phyloP scores from a whole-genome alignment of 345 rosid genomes.

The Ricinus communis region DNA sequence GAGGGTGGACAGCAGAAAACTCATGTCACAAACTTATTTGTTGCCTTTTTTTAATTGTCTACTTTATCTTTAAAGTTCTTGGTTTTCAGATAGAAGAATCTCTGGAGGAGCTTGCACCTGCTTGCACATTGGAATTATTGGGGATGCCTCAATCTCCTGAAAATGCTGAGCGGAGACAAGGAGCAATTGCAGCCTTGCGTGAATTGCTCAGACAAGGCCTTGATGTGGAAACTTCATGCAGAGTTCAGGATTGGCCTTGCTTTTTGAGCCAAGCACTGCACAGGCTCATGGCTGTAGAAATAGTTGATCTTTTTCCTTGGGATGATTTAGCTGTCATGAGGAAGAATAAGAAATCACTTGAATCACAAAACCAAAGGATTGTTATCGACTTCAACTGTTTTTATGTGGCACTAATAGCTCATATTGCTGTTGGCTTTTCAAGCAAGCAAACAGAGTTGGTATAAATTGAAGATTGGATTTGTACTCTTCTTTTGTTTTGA shows the following conservation, averaged over 20 bases:
- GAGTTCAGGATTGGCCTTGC: conserved; percentile 86
- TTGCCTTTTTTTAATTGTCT: neutral
- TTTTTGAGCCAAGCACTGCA: conserved; percentile 74
- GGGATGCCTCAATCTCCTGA: conserved; percentile 80
- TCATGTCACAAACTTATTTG: neutral
- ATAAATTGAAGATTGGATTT: conserved; percentile 28
- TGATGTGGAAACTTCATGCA: conserved; percentile 78
- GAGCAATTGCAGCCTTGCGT: conserved; percentile 87
- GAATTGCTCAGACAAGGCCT: conserved; percentile 93
- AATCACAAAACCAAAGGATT: conserved; percentile 89
- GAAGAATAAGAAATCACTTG: conserved; percentile 88
- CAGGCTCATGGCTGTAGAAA: conserved; percentile 78
- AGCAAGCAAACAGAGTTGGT: conserved; percentile 79
- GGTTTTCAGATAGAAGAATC: conserved; percentile 86
- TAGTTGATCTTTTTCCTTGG: conserved; percentile 93
- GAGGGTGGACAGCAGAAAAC: neutral
- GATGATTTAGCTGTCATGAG: conserved; percentile 61
- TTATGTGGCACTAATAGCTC: conserved; percentile 70
- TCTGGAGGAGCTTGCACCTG: conserved; percentile 97
- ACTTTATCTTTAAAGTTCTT: conserved; percentile 11
- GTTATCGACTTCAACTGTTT: conserved; percentile 79
- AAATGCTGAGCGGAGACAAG: conserved; percentile 75
- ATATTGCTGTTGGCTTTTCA: conserved; percentile 86
- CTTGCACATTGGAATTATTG: conserved; percentile 90
- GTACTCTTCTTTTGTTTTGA: neutral